Conservation (phyloP, 192 early-diverging fungal species). For the Funneliformis mosseae region DNA sequence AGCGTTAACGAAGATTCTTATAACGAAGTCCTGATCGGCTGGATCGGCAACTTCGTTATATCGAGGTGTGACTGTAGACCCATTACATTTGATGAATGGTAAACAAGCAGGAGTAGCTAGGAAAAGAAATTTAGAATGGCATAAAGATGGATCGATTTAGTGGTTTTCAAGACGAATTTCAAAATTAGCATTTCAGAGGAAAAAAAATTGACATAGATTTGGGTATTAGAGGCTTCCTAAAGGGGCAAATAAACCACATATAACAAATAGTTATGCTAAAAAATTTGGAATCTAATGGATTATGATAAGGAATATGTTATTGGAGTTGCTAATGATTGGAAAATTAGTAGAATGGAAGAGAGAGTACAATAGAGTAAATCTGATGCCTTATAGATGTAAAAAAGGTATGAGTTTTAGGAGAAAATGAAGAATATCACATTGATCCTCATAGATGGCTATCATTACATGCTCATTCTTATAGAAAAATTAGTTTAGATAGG, state of each 20-base stretch:
- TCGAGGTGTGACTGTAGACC: too few species aligned
- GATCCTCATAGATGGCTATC: background rate
- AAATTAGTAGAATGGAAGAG: background rate
- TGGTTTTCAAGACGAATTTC: background rate
- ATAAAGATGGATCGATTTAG: background rate
- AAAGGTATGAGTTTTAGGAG: background rate
- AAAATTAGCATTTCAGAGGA: background rate
- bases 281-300: background rate
- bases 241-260: background rate
- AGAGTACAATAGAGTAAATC: background rate
- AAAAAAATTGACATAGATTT: background rate
- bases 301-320: background rate
- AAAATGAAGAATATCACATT: background rate
- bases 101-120: background rate
- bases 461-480: background rate
- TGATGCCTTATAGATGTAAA: background rate
- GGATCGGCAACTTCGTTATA: too few species aligned
- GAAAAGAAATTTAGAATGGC: too few species aligned
- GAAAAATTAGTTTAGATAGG: background rate
- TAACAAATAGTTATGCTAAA: background rate
- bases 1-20: too few species aligned
- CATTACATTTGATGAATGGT: background rate
- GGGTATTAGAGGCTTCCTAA: background rate
- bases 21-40: too few species aligned
- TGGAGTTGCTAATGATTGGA: background rate